Base-by-base conservation (phyloP, 2,329 filamentous ascomycete genomes). In the Colletotrichum sp. region DNA sequence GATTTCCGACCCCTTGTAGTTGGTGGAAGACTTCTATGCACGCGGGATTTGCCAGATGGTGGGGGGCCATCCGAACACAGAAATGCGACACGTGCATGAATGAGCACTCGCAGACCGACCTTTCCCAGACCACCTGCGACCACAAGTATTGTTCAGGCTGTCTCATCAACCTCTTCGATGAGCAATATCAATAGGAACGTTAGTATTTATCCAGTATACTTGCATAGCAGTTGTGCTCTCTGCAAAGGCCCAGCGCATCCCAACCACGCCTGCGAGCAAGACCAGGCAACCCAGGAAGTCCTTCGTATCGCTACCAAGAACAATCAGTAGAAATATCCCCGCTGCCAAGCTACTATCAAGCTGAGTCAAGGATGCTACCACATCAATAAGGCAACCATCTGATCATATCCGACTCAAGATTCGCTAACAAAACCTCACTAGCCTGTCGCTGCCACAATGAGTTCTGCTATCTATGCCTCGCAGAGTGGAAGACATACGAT, bases 1-100 rank as follows among this genome's bases (percentile, higher is more conserved):
- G 0, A 39, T 18, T 5, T 39, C 4, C 36, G 2, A 39, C 36
- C 7, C 36, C 36, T 39, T 0, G 4, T 39, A 39, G 16, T 0
- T 39, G 36, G 36, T 39, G 36, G 36, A 0, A 39, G 36, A 18
- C 36, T 39, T 1, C 0, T 8, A 18, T 39, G 36, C 36, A 5
- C 36, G 15, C 36, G 36, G 7, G 15, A 39, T 39, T 18, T 18
- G 36, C 15, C 36, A 39, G 15, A 39, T 39, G 36, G 16, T 2
- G 16, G 15, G 15, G 34, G 34, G 7, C 5, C 8, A n/a, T n/a
- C 39, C 39, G 16, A 10, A n/a, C 4, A 43, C 4, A 39, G 36
- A 43, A 43, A 43, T 43, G 39, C 39, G 9, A 43, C 18, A 43
- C 6, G 16, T 43, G 39, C 2, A 18, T 10, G 5, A 1, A 43